Conservation (phyloP, 129 eudicot genomes). For the Lonicera japonica region DNA sequence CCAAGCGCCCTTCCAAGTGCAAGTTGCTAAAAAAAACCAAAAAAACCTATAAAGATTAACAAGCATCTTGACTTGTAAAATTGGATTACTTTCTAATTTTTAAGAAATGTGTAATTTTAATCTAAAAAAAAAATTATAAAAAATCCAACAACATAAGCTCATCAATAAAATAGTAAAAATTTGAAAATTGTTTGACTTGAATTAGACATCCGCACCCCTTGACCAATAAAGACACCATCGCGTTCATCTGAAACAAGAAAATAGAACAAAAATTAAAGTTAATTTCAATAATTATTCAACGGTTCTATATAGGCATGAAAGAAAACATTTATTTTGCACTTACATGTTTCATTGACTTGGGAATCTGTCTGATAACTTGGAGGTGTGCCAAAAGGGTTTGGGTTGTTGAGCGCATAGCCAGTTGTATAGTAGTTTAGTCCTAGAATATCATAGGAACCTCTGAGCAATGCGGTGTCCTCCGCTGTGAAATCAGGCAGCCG, state of each 20-base stretch:
- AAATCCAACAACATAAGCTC: too few species aligned
- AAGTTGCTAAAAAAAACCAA: too few species aligned
- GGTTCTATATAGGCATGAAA: not conserved
- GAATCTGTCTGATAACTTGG: conserved; percentile 19
- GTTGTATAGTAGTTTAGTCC: conserved; percentile 36
- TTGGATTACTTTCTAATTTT: too few species aligned
- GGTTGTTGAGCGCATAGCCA: conserved; percentile 17
- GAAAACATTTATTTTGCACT: not conserved
- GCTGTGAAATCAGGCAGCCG: conserved; percentile 27
- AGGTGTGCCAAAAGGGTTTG: not conserved
- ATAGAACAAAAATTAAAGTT: not conserved
- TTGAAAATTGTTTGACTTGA: too few species aligned
- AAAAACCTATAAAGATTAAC: too few species aligned
- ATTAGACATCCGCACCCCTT: conserved; percentile 23
- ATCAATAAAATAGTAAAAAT: too few species aligned
- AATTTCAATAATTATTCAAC: not conserved
- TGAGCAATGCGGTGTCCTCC: conserved; percentile 15
- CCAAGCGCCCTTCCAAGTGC: too few species aligned
- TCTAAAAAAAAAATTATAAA: too few species aligned
- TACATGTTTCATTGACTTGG: conserved; percentile 7
- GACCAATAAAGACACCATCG: conserved; percentile 29
- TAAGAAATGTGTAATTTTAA: too few species aligned
- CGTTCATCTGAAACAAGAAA: conserved; percentile 16
- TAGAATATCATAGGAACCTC: conserved; percentile 30
- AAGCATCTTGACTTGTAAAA: too few species aligned